Evolutionary conservation across 2,329 filamentous ascomycete species (phyloP).

Genomic region (Ascochyta koolunga): DNA sequence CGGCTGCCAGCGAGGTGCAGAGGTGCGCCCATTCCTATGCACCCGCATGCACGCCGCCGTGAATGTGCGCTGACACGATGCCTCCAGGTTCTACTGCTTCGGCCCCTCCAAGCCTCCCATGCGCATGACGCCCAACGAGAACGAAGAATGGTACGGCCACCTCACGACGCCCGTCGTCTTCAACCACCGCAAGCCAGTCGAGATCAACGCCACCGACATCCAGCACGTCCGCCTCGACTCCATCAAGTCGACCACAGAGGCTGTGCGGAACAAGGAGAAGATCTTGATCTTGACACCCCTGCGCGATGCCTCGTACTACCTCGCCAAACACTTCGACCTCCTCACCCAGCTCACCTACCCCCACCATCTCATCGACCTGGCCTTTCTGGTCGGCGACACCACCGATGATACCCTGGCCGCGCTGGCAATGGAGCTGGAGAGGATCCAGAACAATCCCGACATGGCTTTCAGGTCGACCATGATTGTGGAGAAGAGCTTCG

Average conservation of each 20-base stretch:
- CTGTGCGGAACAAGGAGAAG: slow-evolving; percentile 79
- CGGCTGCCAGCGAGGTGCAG: slow-evolving; percentile 85
- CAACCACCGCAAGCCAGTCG: slow-evolving; percentile 89
- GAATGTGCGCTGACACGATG: slow-evolving; percentile 28
- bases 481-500: slow-evolving; percentile 92
- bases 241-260: slow-evolving; percentile 80
- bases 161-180: slow-evolving; percentile 92
- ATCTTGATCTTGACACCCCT: slow-evolving; percentile 92
- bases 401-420: slow-evolving; percentile 90
- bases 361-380: slow-evolving; percentile 92
- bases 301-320: slow-evolving; percentile 81
- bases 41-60: not conserved
- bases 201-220: slow-evolving; percentile 82
- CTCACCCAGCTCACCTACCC: slow-evolving; percentile 89
- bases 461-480: slow-evolving; percentile 84
- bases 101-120: slow-evolving; percentile 94
- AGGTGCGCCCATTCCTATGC: slow-evolving; percentile 63
- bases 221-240: slow-evolving; percentile 82
- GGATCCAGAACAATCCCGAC: slow-evolving; percentile 80
- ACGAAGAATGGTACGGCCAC: slow-evolving; percentile 86
- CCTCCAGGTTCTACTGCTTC: slow-evolving; percentile 89
- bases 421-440: slow-evolving; percentile 81
- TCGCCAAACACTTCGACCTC: slow-evolving; percentile 92
- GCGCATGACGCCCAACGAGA: slow-evolving; percentile 91
- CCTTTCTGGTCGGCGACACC: slow-evolving; percentile 91